A percentile compares a stretch with the other conserved stretches of the same genome.
Conservation (phyloP, 176 grass and related monocot species). For the Leersia perrieri region DNA sequence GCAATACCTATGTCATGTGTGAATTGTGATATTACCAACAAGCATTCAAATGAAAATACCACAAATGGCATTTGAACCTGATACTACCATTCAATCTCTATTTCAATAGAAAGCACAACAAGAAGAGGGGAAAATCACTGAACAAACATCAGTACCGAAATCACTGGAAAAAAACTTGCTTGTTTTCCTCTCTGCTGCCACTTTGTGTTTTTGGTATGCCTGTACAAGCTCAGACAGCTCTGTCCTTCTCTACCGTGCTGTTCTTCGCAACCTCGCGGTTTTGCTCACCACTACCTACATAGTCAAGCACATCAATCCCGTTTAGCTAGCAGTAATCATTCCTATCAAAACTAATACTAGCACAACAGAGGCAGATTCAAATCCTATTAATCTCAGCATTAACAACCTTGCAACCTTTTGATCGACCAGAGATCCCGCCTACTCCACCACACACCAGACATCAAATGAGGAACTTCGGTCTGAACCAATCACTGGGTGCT, state of each 20-base stretch:
- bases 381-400: not conserved
- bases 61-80: too few species aligned
- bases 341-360: not conserved
- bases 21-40: too few species aligned
- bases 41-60: too few species aligned
- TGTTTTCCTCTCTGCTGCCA: slow-evolving; percentile 81
- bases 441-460: slow-evolving; percentile 35
- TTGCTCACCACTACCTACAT: slow-evolving; percentile 55
- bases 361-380: not conserved
- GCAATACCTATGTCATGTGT: too few species aligned
- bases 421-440: slow-evolving; percentile 23
- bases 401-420: slow-evolving; percentile 64
- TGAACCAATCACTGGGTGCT: too few species aligned
- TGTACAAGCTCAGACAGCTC: slow-evolving; percentile 79
- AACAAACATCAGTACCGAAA: too few species aligned
- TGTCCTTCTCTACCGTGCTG: slow-evolving; percentile 83
- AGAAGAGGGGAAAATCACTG: too few species aligned
- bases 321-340: not conserved
- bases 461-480: too few species aligned
- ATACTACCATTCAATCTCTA: too few species aligned
- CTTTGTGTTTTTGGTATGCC: slow-evolving; percentile 81
- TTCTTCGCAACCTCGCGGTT: slow-evolving; percentile 75
- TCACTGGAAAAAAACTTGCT: too few species aligned
- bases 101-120: too few species aligned
- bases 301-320: slow-evolving; percentile 21